Conservation (phyloP, 1,284 basidiomycete genomes). For the Amylostereum areolatum region DNA sequence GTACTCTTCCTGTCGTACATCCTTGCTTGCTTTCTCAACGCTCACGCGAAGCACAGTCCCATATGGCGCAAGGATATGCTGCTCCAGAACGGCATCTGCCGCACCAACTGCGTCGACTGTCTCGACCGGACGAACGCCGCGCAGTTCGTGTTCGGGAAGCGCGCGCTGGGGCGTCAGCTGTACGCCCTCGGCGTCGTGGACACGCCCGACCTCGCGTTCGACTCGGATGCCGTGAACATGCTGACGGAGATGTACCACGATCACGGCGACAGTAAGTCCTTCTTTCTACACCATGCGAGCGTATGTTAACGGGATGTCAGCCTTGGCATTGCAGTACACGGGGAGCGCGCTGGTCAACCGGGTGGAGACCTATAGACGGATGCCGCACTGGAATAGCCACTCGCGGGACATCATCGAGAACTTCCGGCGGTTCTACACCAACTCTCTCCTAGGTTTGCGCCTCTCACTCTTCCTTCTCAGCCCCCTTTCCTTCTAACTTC, state of each 20-base stretch:
- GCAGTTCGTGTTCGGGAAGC: slow-evolving; percentile 97
- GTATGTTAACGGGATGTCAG: slow-evolving; percentile 33
- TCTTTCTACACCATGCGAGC: no score
- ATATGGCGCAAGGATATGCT: slow-evolving; percentile 65
- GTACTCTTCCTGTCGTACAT: slow-evolving; percentile 23
- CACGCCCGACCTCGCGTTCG: slow-evolving; percentile 82
- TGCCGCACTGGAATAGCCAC: slow-evolving; percentile 97
- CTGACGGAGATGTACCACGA: slow-evolving; percentile 99
- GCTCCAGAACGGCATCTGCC: slow-evolving; percentile 87
- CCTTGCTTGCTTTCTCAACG: background rate
- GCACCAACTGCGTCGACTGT: slow-evolving; percentile 95
- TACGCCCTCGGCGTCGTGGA: slow-evolving; percentile 90
- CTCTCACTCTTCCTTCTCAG: slow-evolving; percentile 2
- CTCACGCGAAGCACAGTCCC: slow-evolving; percentile 1
- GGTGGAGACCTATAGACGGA: slow-evolving; percentile 93
- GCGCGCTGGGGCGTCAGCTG: slow-evolving; percentile 91
- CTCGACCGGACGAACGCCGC: slow-evolving; percentile 97
- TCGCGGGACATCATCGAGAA: slow-evolving; percentile 97
- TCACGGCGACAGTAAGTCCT: slow-evolving; percentile 79
- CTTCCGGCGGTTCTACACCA: slow-evolving; percentile 93
- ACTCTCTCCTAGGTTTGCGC: slow-evolving; percentile 76
- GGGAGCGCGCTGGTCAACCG: slow-evolving; percentile 96
- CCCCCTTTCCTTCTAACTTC: background rate
- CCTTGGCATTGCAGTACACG: slow-evolving; percentile 94
- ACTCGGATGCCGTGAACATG: slow-evolving; percentile 96